Base-by-base conservation (phyloP, 2,329 filamentous ascomycete genomes). In the Leptographium galeiforme region DNA sequence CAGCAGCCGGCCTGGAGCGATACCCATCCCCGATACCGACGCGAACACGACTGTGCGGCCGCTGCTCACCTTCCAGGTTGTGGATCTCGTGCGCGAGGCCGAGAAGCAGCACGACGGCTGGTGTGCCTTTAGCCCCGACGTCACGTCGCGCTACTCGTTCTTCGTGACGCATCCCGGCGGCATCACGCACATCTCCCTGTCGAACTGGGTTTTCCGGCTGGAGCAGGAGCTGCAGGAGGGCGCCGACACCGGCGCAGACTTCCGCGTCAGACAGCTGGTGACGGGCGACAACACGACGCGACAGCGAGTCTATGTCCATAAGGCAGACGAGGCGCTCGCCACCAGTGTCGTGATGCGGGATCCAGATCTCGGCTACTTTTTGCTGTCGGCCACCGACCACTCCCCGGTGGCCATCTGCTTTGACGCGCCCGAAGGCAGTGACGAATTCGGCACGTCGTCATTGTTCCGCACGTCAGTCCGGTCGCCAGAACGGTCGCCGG, bases 191-290 rank as follows among this genome's bases (percentile, higher is more conserved):
- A 66, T 84, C 13, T 83, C 79, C 2, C 68, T 84, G 38, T 68
- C 76, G 1, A 73, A 79, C 1, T 84, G 81, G 81, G 75, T 83
- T 5, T 83, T 81, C 64, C 73, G 79, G 2, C 70, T 84, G 0
- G 81, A 84, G 63, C 73, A 74, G 49, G 81, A 84, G 66, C 68
- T 84, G 16, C 70, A 72, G 52, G 74, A 71, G 12, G 74, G 77
- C 53, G 74, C 75, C 1, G 73, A 78, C 55, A 73, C 75, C 3
- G 80, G 81, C 4, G 75, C 75, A 1, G 78, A 83, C 55, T 82
- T 84, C 62, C 72, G 81, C 58, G 72, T 84, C 48, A 75, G 79
- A 41, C 69, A 83, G 14, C 66, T 84, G 33, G 77, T 76, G 53
- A 78, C 78, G 57, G 76, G 77, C 25, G 76, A 81, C 56, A 78